phyloP scores from a whole-genome alignment of 768 basidiomycete genomes.

The Gautieria morchelliformis region DNA sequence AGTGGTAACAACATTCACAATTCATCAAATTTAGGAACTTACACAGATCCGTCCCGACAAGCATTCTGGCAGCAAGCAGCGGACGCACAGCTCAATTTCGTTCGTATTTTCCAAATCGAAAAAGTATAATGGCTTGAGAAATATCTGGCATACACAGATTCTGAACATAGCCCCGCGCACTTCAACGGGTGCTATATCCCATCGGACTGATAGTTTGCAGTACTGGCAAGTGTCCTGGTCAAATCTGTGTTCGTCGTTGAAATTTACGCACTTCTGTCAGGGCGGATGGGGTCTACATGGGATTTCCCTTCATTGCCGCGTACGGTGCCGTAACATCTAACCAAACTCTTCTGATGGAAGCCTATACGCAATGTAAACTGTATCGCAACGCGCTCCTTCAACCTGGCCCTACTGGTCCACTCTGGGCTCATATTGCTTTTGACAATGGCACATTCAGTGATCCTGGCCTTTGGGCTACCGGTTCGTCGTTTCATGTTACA shows the following conservation, averaged over 20 bases:
- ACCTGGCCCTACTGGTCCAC: constrained; percentile 20
- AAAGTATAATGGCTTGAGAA: neutral
- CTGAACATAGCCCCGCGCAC: constrained; percentile 21
- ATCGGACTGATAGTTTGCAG: constrained; percentile 25
- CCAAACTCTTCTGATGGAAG: constrained; percentile 28
- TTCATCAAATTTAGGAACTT: constrained; percentile 4
- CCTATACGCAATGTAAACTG: constrained; percentile 31
- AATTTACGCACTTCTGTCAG: constrained; percentile 10
- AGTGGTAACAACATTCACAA: too few species aligned
- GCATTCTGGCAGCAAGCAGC: constrained; percentile 17
- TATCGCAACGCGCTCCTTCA: constrained; percentile 28
- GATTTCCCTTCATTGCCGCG: constrained; percentile 34
- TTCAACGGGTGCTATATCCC: constrained; percentile 31
- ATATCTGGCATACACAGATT: constrained; percentile 9
- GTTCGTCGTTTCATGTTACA: constrained; percentile 8
- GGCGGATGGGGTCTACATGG: constrained; percentile 34
- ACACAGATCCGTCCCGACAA: constrained; percentile 12
- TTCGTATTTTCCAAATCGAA: neutral
- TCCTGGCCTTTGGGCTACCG: constrained; percentile 28
- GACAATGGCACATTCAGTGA: constrained; percentile 10
- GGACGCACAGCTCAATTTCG: constrained; percentile 16
- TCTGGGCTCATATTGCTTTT: constrained; percentile 31
- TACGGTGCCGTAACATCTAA: constrained; percentile 27
- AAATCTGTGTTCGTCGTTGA: neutral
- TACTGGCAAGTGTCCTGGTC: constrained; percentile 18